These are phyloP conservation scores for Leucaena leucocephala DNA, from an alignment of 306 rosid species.

Conservation along the genomic window DNA sequence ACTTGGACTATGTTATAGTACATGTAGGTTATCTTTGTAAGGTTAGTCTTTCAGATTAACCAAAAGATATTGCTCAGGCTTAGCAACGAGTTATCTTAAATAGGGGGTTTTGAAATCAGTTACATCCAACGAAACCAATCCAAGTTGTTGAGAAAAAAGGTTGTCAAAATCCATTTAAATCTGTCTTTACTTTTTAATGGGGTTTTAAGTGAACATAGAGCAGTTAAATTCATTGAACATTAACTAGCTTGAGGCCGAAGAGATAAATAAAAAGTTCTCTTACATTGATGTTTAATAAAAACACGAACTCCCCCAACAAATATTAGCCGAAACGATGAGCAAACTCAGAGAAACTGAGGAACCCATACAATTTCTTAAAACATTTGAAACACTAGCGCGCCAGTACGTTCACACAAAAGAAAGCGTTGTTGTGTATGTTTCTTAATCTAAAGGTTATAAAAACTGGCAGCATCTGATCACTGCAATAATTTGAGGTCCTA, in stretches of 20 bases:
- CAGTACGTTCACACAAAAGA: conserved; percentile 12
- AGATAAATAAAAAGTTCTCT: too few relatives aligned
- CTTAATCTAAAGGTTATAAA: not conserved
- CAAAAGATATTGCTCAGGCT: conserved; percentile 15
- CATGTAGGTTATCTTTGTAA: too few relatives aligned
- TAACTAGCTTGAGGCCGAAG: not conserved
- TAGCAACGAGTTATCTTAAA: conserved; percentile 9
- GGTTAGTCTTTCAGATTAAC: not conserved
- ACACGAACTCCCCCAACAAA: not conserved
- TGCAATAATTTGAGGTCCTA: conserved; percentile 12
- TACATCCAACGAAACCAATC: not conserved
- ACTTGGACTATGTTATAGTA: not conserved
- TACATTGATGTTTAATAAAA: too few relatives aligned
- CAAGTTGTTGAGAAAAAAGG: not conserved
- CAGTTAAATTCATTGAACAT: not conserved
- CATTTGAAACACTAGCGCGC: conserved; percentile 10
- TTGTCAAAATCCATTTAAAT: not conserved
- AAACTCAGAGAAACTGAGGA: conserved; percentile 3
- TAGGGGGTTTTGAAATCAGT: not conserved
- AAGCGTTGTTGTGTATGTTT: not conserved
- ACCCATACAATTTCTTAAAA: not conserved
- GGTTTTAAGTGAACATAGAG: not conserved
- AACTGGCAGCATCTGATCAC: conserved; percentile 9
- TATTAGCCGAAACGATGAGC: conserved; percentile 1
- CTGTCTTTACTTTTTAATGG: not conserved